These are phyloP conservation scores for Tilletia indica DNA, from an alignment of 1,284 basidiomycete species.

Conservation along the genomic window DNA sequence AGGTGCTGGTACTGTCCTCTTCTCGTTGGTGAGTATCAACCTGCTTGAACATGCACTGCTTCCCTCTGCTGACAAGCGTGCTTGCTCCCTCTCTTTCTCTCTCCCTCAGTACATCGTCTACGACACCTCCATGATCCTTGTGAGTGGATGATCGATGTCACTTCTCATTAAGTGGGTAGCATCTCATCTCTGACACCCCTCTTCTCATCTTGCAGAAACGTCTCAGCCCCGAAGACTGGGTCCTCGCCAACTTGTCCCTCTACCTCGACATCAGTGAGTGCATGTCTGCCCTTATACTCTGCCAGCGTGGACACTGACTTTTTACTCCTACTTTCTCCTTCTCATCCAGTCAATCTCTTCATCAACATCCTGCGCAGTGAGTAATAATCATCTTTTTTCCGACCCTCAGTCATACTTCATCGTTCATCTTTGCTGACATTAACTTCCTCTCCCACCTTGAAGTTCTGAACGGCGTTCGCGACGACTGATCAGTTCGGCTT, in stretches of 20 bases:
- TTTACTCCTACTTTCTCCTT: neutral
- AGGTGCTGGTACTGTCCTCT: conserved; percentile 73
- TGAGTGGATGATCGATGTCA: neutral
- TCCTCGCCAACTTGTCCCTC: conserved; percentile 77
- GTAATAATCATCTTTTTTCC: neutral
- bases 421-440: neutral
- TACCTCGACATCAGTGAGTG: conserved; percentile 67
- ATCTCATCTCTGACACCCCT: neutral
- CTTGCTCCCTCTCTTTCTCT: neutral
- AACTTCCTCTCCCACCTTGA: neutral
- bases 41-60: neutral
- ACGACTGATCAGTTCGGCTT: neutral
- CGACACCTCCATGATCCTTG: conserved; percentile 76
- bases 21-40: conserved; percentile 65
- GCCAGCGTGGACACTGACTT: conserved; percentile 54
- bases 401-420: neutral
- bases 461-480: conserved; percentile 12
- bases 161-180: neutral
- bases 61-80: neutral
- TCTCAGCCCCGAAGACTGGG: conserved; percentile 81
- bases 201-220: conserved; percentile 57
- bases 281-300: conserved; percentile 2
- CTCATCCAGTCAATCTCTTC: conserved; percentile 65
- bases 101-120: conserved; percentile 59
- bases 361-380: conserved; percentile 65